Percentiles rank a stretch among this genome's conserved stretches.
phyloP scores from a whole-genome alignment of 768 basidiomycete genomes.

The Amanita polypyramis region DNA sequence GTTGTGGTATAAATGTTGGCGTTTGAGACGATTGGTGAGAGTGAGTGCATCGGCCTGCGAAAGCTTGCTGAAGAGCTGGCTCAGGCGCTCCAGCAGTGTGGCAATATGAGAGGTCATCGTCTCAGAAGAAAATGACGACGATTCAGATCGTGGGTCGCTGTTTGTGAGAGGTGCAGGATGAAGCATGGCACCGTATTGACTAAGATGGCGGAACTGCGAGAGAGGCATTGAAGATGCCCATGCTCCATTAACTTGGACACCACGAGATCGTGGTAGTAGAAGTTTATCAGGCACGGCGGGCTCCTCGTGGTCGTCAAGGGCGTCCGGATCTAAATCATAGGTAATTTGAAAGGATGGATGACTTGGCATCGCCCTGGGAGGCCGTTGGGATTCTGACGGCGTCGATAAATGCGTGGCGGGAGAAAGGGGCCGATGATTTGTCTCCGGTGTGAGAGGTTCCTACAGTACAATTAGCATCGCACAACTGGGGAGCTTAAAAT shows the following conservation, averaged over 20 bases:
- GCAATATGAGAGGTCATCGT: slow-evolving; percentile 45
- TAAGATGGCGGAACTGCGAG: slow-evolving; percentile 11
- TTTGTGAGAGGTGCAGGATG: slow-evolving; percentile 28
- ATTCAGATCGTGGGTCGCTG: slow-evolving; percentile 51
- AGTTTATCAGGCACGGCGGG: slow-evolving; percentile 23
- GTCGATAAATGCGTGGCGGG: slow-evolving; percentile 23
- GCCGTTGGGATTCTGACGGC: slow-evolving; percentile 23
- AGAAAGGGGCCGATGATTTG: slow-evolving; percentile 31
- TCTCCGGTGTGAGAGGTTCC: slow-evolving; percentile 37
- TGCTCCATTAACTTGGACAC: slow-evolving; percentile 55
- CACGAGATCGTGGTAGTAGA: slow-evolving; percentile 47
- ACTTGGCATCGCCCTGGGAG: slow-evolving; percentile 18
- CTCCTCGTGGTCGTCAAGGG: slow-evolving; percentile 20
- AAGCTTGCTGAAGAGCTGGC: slow-evolving; percentile 43
- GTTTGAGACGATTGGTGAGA: slow-evolving; percentile 80
- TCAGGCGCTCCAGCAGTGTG: slow-evolving; percentile 51
- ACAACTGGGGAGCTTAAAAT: background rate
- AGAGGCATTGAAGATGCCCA: slow-evolving; percentile 12
- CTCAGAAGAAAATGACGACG: slow-evolving; percentile 51
- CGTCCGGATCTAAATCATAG: slow-evolving; percentile 34
- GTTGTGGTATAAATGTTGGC: slow-evolving; percentile 60
- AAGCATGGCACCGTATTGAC: slow-evolving; percentile 25
- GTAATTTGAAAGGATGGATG: slow-evolving; percentile 22
- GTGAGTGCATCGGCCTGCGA: slow-evolving; percentile 78
- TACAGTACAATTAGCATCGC: slow-evolving; percentile 9